A percentile compares a stretch with the other conserved stretches of the same genome.
These are phyloP conservation scores for Tylopilus plumbeoviolaceoides DNA, from an alignment of 768 basidiomycete genomes.

Conservation along the genomic window DNA sequence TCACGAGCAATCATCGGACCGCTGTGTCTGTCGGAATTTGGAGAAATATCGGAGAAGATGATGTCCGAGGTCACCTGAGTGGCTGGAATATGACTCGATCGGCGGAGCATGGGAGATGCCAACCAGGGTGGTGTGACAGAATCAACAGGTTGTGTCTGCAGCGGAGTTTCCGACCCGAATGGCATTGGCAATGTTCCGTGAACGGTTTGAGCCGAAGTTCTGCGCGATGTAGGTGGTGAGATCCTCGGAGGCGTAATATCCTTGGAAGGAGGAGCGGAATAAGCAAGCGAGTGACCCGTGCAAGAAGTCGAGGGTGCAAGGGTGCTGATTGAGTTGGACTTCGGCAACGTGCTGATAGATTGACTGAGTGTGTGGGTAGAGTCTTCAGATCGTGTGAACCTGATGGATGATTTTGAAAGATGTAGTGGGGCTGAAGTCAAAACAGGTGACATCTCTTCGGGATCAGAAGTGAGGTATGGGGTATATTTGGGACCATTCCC, in stretches of 20 bases:
- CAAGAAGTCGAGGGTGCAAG: conserved; percentile 19
- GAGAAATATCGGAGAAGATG: neutral
- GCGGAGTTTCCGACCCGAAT: conserved; percentile 3
- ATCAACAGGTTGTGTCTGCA: conserved; percentile 12
- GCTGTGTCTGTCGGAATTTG: conserved; percentile 2
- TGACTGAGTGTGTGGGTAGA: conserved; percentile 17
- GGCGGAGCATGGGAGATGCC: conserved; percentile 22
- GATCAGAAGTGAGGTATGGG: conserved; percentile 20
- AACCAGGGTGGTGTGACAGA: conserved; percentile 3
- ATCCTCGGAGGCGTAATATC: conserved; percentile 10
- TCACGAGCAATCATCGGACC: conserved; percentile 7
- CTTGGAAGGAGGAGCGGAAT: conserved; percentile 10
- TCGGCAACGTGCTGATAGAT: conserved; percentile 23
- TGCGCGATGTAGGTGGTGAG: conserved; percentile 18
- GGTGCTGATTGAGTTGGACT: conserved; percentile 25
- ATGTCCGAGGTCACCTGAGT: conserved; percentile 4
- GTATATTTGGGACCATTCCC: conserved; percentile 9
- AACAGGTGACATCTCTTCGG: conserved; percentile 16
- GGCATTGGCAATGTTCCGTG: neutral
- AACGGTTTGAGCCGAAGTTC: conserved; percentile 5
- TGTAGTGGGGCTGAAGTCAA: conserved; percentile 10
- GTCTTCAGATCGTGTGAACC: conserved; percentile 16
- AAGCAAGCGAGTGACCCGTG: conserved; percentile 19
- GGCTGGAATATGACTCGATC: conserved; percentile 16
- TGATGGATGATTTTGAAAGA: conserved; percentile 12